phyloP scores from a whole-genome alignment of 2,329 filamentous ascomycete genomes.

The Raffaelea ambrosiae region DNA sequence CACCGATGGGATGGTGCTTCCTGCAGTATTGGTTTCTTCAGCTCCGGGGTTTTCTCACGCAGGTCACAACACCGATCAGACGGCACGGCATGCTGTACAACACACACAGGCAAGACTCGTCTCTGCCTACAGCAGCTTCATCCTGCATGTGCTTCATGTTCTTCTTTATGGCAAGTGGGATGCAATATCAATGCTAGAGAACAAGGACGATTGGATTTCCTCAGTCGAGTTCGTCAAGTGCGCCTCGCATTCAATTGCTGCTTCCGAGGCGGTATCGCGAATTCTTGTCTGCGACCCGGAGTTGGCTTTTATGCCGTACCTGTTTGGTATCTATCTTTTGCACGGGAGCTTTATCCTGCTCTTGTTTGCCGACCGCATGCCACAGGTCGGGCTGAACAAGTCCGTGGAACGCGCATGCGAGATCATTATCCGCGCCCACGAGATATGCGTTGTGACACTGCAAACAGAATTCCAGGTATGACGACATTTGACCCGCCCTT shows the following conservation, averaged over 20 bases:
- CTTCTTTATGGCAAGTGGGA: constrained; percentile 41
- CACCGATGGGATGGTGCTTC: no score
- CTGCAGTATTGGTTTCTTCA: no score
- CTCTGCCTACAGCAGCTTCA: constrained; percentile 36
- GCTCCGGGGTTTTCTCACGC: no score
- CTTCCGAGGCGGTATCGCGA: constrained; percentile 33
- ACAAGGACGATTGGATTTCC: constrained; percentile 39
- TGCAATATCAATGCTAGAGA: constrained; percentile 38
- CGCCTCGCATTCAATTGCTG: constrained; percentile 36
- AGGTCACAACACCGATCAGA: no score
- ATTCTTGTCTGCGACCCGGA: constrained; percentile 40
- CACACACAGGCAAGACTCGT: no score
- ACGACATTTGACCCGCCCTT: no score
- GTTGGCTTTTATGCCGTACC: constrained; percentile 42
- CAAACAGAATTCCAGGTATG: constrained; percentile 33
- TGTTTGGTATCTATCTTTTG: constrained; percentile 43
- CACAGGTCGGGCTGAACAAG: constrained; percentile 32
- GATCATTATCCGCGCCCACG: constrained; percentile 40
- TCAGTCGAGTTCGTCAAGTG: constrained; percentile 35
- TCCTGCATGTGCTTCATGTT: constrained; percentile 39
- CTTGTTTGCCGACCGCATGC: constrained; percentile 40
- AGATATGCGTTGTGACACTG: constrained; percentile 40
- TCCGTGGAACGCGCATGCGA: constrained; percentile 39
- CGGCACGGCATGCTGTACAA: no score
- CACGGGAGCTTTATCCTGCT: constrained; percentile 42